Percentiles rank a stretch among this genome's conserved stretches.
phyloP scores from a whole-genome alignment of 1,284 basidiomycete species.

The Ceratobasidium sp. region DNA sequence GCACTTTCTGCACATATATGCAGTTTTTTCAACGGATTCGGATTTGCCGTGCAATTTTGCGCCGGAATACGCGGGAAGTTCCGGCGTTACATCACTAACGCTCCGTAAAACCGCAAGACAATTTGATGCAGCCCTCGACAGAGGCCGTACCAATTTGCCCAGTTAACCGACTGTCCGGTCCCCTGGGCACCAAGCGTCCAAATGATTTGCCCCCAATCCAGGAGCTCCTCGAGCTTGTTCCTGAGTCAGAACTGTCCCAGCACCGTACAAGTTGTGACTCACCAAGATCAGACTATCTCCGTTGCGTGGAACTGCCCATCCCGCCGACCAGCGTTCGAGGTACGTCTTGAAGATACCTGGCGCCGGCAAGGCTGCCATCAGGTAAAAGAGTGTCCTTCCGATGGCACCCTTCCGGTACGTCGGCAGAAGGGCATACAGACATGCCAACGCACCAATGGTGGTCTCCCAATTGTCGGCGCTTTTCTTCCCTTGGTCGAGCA shows the following conservation, averaged over 20 bases:
- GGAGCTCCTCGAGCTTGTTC: not conserved
- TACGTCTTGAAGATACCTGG: not conserved
- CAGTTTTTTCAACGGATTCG: no score
- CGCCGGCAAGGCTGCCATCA: not conserved
- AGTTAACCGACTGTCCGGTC: not conserved
- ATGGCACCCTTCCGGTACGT: not conserved
- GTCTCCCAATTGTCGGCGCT: not conserved
- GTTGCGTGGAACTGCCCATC: not conserved
- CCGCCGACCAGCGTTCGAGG: not conserved
- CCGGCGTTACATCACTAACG: no score
- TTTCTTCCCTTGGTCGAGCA: not conserved
- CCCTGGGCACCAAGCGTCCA: not conserved
- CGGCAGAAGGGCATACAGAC: not conserved
- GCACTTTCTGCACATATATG: no score
- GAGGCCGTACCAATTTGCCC: not conserved
- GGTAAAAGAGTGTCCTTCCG: not conserved
- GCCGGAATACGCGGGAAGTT: no score
- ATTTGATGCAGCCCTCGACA: not conserved
- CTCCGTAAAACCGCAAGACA: not conserved
- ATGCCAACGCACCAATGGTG: not conserved
- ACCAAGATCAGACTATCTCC: not conserved
- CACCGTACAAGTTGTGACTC: no score
- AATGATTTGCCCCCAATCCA: not conserved
- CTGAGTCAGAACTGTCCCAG: no score
- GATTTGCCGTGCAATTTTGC: no score